Base-by-base conservation (phyloP, 148 eudicot genomes). In the Fagopyrum esculentum region DNA sequence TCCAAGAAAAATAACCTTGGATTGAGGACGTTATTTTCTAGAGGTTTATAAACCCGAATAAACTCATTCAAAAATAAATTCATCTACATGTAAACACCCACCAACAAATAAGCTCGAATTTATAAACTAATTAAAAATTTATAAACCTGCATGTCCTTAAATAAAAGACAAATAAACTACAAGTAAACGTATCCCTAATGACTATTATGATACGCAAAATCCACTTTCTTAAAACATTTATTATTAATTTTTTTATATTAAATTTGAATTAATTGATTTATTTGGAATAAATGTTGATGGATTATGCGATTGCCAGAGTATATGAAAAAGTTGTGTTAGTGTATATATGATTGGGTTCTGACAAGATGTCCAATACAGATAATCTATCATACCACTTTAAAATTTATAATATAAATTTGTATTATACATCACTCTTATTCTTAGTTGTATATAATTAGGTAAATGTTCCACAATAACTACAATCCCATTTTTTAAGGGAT, bases 331-430 rank as follows among this genome's bases (percentile, higher is more conserved):
- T 26, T 60, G 66, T 35, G 40, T 22, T 60, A 60, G 66, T 60
- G 66, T 26, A 26, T 26, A 10, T 60, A 60, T 60, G 66, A 60
- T 60, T 60, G 66, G 66, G 26, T 26, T 60, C 66, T 26, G 66
- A 60, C 66, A 60, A 60, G 66, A 60, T 26, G 66, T 60, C 66
- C 66, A 60, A 60, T 60, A 60, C 66, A 60, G 40, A 9, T 60
- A 60, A 60, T 44, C 69, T 63, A 30, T 44, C 69, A 63, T 63
- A 30, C 44, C 69, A 63, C 45, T 63, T 63, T 63, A 63, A 4
- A 9, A 30, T 10, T 63, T 26, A 4, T 22, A 63, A 63, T 9
- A 3, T 30, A 30, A 63, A 44, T 30, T 63, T 63, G 45, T 60
- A 60, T 60, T 60, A 49, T 49, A 35, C 3, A 35, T 2, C 40